Evolutionary conservation across 768 basidiomycete genomes (phyloP).

Genomic region (Amanita pallidorosea): DNA sequence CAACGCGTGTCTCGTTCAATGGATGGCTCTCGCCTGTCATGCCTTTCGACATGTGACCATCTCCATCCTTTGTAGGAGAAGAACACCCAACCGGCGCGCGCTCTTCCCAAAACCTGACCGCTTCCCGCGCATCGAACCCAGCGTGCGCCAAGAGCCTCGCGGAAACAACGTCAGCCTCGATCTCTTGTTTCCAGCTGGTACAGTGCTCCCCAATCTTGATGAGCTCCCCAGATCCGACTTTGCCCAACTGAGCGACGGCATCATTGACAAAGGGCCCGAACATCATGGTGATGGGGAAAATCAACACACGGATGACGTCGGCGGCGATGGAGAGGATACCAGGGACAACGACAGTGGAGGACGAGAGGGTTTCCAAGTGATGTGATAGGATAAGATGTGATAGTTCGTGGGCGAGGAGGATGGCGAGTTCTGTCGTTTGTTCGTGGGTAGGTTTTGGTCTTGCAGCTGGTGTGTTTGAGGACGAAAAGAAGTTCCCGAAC

Average conservation of each 20-base stretch:
- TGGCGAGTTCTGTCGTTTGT: conserved; percentile 83
- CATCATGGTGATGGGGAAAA: conserved; percentile 86
- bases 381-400: conserved; percentile 86
- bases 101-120: conserved; percentile 77
- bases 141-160: conserved; percentile 84
- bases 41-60: conserved; percentile 22
- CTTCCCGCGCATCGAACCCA: conserved; percentile 78
- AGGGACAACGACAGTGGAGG: conserved; percentile 72
- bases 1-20: conserved; percentile 51
- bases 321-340: conserved; percentile 66
- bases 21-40: conserved; percentile 60
- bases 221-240: conserved; percentile 68
- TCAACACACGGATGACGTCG: conserved; percentile 65
- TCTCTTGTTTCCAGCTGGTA: conserved; percentile 74
- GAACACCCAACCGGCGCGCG: conserved; percentile 38
- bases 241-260: conserved; percentile 74
- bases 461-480: conserved; percentile 16
- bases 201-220: conserved; percentile 64
- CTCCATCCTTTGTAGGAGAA: conserved; percentile 15
- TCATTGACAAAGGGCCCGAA: conserved; percentile 96
- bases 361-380: conserved; percentile 87
- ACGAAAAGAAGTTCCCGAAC: conserved; percentile 33
- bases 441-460: conserved; percentile 58
- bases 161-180: conserved; percentile 88
- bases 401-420: conserved; percentile 88